Percentiles rank a stretch among this genome's conserved stretches.
phyloP scores from a whole-genome alignment of 1,284 basidiomycete species.

The Ustilago esculenta region DNA sequence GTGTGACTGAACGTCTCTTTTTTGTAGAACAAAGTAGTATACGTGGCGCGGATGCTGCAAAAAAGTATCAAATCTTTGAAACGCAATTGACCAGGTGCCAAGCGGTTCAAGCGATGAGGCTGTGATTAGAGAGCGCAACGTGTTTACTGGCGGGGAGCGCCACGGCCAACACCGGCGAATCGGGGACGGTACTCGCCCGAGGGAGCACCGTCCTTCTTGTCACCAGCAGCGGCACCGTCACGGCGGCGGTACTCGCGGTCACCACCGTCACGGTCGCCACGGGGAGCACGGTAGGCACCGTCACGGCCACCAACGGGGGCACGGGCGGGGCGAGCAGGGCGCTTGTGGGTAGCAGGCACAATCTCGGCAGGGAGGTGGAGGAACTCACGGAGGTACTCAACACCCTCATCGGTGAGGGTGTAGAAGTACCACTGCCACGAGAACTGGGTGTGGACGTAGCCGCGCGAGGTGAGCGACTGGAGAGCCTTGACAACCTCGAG shows the following conservation, averaged over 20 bases:
- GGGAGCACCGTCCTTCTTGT: conserved; percentile 65
- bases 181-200: conserved; percentile 66
- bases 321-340: conserved; percentile 64
- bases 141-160: conserved; percentile 61
- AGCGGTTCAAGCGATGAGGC: too few species aligned
- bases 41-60: too few species aligned
- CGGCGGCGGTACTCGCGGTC: conserved; percentile 67
- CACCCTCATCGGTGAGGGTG: conserved; percentile 66
- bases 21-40: too few species aligned
- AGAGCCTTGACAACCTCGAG: conserved; percentile 99
- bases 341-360: conserved; percentile 67
- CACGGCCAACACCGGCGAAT: conserved; percentile 64
- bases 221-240: conserved; percentile 47
- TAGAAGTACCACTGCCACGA: conserved; percentile 70
- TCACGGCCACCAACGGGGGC: conserved; percentile 59
- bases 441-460: conserved; percentile 93
- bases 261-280: conserved; percentile 62
- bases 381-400: conserved; percentile 67
- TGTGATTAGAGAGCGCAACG: neutral
- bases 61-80: too few species aligned
- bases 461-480: conserved; percentile 95
- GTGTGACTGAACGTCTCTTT: conserved; percentile 33
- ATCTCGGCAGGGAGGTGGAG: conserved; percentile 67
- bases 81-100: too few species aligned
- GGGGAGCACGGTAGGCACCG: conserved; percentile 60